Conservation (phyloP, 177 flowering plant species). For the Telopea speciosissima region DNA sequence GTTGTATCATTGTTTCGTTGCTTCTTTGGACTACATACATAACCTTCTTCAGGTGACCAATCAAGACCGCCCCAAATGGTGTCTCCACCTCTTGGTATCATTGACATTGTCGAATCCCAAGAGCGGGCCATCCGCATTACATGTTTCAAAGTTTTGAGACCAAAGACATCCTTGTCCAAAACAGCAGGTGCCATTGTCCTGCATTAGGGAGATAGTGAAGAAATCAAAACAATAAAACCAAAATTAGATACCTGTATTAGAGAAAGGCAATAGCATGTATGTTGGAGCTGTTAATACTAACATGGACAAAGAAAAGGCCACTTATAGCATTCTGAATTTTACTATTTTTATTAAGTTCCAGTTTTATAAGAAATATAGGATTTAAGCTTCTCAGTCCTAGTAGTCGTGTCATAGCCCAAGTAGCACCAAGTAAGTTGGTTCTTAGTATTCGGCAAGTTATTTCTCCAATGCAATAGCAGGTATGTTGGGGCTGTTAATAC, state of each 20-base stretch:
- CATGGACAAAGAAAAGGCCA: neutral
- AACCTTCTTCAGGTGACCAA: constrained; percentile 88
- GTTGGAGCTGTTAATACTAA: too few relatives aligned
- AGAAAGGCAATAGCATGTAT: neutral
- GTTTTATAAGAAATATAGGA: too few relatives aligned
- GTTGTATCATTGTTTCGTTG: constrained; percentile 34
- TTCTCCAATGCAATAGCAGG: neutral
- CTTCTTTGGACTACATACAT: constrained; percentile 36
- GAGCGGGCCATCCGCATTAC: constrained; percentile 85
- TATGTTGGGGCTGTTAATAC: too few relatives aligned
- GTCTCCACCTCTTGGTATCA: constrained; percentile 54
- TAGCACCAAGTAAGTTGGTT: too few relatives aligned
- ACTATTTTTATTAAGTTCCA: too few relatives aligned
- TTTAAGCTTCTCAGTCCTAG: too few relatives aligned
- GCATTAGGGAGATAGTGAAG: constrained; percentile 9
- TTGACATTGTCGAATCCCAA: constrained; percentile 31
- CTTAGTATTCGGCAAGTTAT: too few relatives aligned
- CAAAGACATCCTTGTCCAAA: constrained; percentile 63
- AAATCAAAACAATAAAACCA: neutral
- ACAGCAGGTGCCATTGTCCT: constrained; percentile 84
- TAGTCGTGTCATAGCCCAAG: too few relatives aligned
- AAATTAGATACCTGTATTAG: neutral
- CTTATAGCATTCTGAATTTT: too few relatives aligned
- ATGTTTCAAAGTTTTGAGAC: constrained; percentile 73
- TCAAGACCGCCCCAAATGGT: constrained; percentile 86